Evolutionary conservation across 768 basidiomycete species (phyloP), one percentile per base, ranked within the genome.

Genomic region (Macrolepiota dolichaula): DNA sequence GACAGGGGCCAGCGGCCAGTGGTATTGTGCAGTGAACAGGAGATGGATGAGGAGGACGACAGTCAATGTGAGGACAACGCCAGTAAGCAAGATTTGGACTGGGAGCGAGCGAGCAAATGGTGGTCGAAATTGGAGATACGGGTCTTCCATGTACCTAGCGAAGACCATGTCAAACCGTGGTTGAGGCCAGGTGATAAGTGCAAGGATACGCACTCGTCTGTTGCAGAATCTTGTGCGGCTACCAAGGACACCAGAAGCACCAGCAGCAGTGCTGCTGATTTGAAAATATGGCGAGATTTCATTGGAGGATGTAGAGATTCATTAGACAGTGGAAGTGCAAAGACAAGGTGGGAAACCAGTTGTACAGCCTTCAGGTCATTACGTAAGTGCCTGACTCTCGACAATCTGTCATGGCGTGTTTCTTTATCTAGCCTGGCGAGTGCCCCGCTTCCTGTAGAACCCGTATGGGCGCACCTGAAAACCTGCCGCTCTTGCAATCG

Each of bases 1-100:
- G 68, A 92, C 83, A 5, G 88, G 90, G 0, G 95, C 94, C 42
- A 99, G 87, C 0, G 94, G 93, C 83, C 91, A 92, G 73, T 99
- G 97, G 65, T 96, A 98, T 70, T 96, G 94, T 0, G 89, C 91
- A 4, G 97, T 98, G 76, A 99, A 97, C 62, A 94, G 72, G 65
- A 99, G 87, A 66, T 98, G 95, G 59, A 97, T 86, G 67, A 97
- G 80, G 46, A 99, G 87, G 19, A 96, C 89, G 49, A 82, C 79
- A 49, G 91, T 84, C 62, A 98, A 85, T 10, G 96, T 92, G 63
- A 96, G 76, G 4, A 93, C 85, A 63, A 97, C 83, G 50, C 94
- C 94, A 1, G 86, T 88, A 55, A 96, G 76, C 62, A 97, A 81
- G 54, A 98, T 85, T 69, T 99, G 97, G 0, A 96, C 84, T 1